phyloP scores from a whole-genome alignment of 2,329 filamentous ascomycete species.

The Colletotrichum tanaceti region DNA sequence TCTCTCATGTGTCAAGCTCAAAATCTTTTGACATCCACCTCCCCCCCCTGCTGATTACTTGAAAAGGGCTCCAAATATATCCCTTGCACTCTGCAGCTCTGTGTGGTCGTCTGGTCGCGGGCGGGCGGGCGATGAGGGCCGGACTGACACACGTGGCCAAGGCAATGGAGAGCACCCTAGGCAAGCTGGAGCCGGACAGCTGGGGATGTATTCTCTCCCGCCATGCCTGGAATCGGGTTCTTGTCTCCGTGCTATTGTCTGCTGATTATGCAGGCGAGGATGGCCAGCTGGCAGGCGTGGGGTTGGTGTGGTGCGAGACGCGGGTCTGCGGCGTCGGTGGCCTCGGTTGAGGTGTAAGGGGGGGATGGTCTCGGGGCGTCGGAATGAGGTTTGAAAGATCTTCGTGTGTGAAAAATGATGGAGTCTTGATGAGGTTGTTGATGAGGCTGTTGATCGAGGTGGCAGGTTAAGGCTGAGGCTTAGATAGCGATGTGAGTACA shows the following conservation, averaged over 20 bases:
- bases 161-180: neutral
- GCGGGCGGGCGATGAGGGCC: too few relatives aligned
- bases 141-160: neutral
- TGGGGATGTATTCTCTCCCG: constrained; percentile 18
- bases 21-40: too few relatives aligned
- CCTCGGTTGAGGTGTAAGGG: neutral
- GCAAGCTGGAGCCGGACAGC: constrained; percentile 4
- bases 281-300: neutral
- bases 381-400: too few relatives aligned
- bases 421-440: neutral
- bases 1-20: constrained; percentile 3
- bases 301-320: neutral
- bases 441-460: neutral
- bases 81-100: neutral
- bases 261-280: constrained; percentile 1
- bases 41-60: neutral
- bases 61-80: neutral
- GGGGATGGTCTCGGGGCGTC: too few relatives aligned
- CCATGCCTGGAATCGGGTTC: constrained; percentile 13
- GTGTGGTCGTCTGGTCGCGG: too few relatives aligned
- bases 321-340: constrained; percentile 4
- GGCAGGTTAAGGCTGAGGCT: too few relatives aligned
- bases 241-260: neutral
- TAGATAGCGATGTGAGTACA: neutral
- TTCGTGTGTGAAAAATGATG: too few relatives aligned